Evolutionary conservation across 2,329 filamentous ascomycete species (phyloP).

Genomic region (Zasmidium citrigriseum): DNA sequence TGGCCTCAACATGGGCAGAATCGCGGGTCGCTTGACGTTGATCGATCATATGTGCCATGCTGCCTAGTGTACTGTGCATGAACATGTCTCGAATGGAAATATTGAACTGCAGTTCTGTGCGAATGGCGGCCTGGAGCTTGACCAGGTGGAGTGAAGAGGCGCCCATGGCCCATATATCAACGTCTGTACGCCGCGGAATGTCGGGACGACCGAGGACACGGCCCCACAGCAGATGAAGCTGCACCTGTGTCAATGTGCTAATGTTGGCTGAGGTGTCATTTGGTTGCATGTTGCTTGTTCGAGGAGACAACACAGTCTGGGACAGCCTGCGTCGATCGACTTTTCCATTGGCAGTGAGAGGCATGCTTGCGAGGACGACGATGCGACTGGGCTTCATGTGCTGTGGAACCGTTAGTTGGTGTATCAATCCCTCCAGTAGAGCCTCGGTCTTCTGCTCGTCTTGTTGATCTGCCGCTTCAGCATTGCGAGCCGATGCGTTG

Average conservation of each 20-base stretch:
- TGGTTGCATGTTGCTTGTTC: neutral
- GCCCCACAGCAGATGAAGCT: slow-evolving; percentile 19
- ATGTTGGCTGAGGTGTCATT: neutral
- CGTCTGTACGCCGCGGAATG: slow-evolving; percentile 18
- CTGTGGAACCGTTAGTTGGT: slow-evolving; percentile 34
- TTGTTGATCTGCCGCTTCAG: neutral
- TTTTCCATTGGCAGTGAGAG: slow-evolving; percentile 34
- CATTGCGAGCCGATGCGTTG: neutral
- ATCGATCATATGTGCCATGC: slow-evolving; percentile 42
- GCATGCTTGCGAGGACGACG: slow-evolving; percentile 30
- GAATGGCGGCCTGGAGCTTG: slow-evolving; percentile 40
- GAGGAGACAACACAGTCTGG: slow-evolving; percentile 20
- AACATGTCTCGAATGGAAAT: slow-evolving; percentile 43
- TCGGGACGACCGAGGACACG: slow-evolving; percentile 13
- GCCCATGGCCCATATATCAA: slow-evolving; percentile 47
- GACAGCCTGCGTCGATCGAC: slow-evolving; percentile 31
- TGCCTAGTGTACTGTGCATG: slow-evolving; percentile 38
- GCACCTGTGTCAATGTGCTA: slow-evolving; percentile 15
- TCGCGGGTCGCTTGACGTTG: slow-evolving; percentile 7
- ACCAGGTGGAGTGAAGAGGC: slow-evolving; percentile 47
- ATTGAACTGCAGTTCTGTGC: slow-evolving; percentile 31
- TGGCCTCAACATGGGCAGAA: slow-evolving; percentile 16
- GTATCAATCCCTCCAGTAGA: slow-evolving; percentile 21
- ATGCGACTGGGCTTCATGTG: slow-evolving; percentile 41
- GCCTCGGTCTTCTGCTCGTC: slow-evolving; percentile 2